These are phyloP conservation scores for Pochonia chlamydosporia DNA, from an alignment of 2,329 filamentous ascomycete genomes.

Conservation along the genomic window DNA sequence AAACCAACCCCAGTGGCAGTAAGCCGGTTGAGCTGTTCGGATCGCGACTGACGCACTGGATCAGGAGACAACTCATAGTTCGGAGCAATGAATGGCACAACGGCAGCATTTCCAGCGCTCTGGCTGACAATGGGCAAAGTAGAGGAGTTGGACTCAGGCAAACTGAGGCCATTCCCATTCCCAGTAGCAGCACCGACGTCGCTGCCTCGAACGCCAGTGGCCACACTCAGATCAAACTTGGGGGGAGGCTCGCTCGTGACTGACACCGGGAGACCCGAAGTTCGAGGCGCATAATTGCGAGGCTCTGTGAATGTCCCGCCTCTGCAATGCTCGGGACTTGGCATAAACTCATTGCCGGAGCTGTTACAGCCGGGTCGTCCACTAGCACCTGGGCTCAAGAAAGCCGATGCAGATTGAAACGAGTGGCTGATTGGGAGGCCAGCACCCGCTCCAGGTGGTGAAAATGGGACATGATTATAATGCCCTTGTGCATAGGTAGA, in stretches of 20 bases:
- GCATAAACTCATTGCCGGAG: conserved; percentile 3
- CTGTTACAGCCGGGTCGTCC: conserved; percentile 1
- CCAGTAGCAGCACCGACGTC: background rate
- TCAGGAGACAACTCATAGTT: background rate
- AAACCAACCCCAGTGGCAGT: conserved; percentile 25
- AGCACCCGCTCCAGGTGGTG: background rate
- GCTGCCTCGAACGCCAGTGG: background rate
- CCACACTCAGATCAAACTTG: conserved; percentile 24
- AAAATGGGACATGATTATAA: background rate
- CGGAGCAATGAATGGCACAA: background rate
- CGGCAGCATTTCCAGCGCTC: background rate
- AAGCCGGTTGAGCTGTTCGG: conserved; percentile 31
- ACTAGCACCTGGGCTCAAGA: conserved; percentile 1
- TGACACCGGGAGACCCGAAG: conserved; percentile 17
- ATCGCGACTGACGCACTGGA: conserved; percentile 16
- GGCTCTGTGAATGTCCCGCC: conserved; percentile 30
- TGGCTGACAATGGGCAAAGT: background rate
- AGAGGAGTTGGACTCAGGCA: background rate
- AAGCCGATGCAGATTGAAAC: conserved; percentile 3
- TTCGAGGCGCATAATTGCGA: conserved; percentile 34
- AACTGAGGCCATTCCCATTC: too few relatives aligned
- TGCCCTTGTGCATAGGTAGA: background rate
- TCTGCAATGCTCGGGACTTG: conserved; percentile 8
- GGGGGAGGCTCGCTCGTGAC: conserved; percentile 27
- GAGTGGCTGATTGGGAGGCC: conserved; percentile 8